Evolutionary conservation across 2,329 filamentous ascomycete genomes (phyloP).

Genomic region (Fusarium lyarnte): DNA sequence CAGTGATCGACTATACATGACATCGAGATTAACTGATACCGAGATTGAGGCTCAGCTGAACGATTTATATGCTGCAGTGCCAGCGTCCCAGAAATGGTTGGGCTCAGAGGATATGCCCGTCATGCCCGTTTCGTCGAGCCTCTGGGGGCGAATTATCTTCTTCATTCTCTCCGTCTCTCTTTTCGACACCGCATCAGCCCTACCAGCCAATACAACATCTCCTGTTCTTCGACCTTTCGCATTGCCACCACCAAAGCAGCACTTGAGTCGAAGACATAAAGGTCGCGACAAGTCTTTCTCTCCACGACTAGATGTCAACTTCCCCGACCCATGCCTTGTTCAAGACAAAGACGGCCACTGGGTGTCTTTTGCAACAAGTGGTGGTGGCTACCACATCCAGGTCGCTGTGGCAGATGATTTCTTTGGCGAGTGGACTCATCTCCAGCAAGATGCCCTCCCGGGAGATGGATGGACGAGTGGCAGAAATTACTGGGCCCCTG

Average conservation of each 20-base stretch:
- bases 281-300: slow-evolving; percentile 6
- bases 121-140: slow-evolving; percentile 15
- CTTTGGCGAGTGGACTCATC: slow-evolving; percentile 56
- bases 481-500: slow-evolving; percentile 68
- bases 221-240: slow-evolving; percentile 1
- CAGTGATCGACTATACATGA: slow-evolving; percentile 34
- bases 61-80: slow-evolving; percentile 17
- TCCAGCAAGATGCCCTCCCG: slow-evolving; percentile 65
- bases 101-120: slow-evolving; percentile 8
- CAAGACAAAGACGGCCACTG: slow-evolving; percentile 58
- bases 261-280: slow-evolving; percentile 23
- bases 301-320: slow-evolving; percentile 50
- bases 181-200: neutral
- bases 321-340: slow-evolving; percentile 65
- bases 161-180: slow-evolving; percentile 8
- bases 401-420: slow-evolving; percentile 62
- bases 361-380: slow-evolving; percentile 68
- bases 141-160: slow-evolving; percentile 13
- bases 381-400: slow-evolving; percentile 61
- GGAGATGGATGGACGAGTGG: slow-evolving; percentile 63
- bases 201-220: slow-evolving; percentile 2
- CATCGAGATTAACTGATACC: slow-evolving; percentile 33
- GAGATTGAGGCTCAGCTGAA: slow-evolving; percentile 33
- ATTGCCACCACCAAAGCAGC: slow-evolving; percentile 8
- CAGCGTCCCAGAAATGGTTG: neutral